These are phyloP conservation scores for Isatis lusitanica DNA, from an alignment of 441 rosid genomes.

Conservation along the genomic window DNA sequence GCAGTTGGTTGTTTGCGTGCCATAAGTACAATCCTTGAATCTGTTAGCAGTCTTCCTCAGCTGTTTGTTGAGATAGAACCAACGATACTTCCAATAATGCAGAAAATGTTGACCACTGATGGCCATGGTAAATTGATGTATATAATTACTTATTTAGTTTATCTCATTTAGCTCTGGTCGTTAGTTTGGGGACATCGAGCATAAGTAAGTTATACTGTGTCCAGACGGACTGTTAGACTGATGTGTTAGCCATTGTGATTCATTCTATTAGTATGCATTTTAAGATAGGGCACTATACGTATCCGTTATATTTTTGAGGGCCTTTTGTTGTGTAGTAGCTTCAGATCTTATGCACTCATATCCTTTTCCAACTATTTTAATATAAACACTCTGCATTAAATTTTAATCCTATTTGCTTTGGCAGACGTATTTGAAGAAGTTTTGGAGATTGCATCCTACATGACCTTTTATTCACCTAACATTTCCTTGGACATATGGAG, in stretches of 20 bases:
- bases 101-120: constrained; percentile 93
- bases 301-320: not conserved
- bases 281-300: not conserved
- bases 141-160: not conserved
- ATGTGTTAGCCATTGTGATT: not conserved
- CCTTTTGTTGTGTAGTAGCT: constrained; percentile 18
- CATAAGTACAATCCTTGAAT: constrained; percentile 97
- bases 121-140: constrained; percentile 69
- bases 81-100: constrained; percentile 95
- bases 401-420: constrained; percentile 27
- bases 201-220: not conserved
- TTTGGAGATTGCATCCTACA: constrained; percentile 91
- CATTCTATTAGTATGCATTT: not conserved
- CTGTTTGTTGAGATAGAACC: constrained; percentile 94
- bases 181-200: constrained; percentile 11
- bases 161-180: not conserved
- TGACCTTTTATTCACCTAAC: constrained; percentile 94
- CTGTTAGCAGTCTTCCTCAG: constrained; percentile 94
- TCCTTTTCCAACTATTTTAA: constrained; percentile 11
- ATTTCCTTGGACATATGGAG: constrained; percentile 96
- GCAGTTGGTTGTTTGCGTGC: constrained; percentile 99
- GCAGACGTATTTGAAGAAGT: constrained; percentile 99
- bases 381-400: not conserved
- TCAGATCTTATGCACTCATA: constrained; percentile 7
- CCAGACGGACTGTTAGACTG: not conserved